Evolutionary conservation across 768 basidiomycete species (phyloP).

Genomic region (Plicaturopsis crispa): DNA sequence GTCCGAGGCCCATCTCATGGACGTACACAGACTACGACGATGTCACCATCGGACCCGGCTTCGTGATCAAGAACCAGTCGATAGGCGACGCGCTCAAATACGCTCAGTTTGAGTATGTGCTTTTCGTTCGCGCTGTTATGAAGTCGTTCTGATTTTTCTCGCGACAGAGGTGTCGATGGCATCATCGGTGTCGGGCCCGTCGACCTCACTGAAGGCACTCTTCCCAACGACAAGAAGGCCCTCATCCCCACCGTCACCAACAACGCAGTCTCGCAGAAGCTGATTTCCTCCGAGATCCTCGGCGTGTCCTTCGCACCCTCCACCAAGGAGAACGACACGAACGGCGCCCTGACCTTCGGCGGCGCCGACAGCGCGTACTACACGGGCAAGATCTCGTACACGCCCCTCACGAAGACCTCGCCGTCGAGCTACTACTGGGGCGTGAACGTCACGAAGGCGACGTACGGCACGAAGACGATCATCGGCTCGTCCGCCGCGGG

Average conservation of each 20-base stretch:
- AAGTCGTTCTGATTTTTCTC: too few species aligned
- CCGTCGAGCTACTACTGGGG: slow-evolving; percentile 21
- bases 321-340: slow-evolving; percentile 9
- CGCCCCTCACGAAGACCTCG: slow-evolving; percentile 17
- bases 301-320: slow-evolving; percentile 17
- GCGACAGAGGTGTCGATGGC: slow-evolving; percentile 49
- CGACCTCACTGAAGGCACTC: slow-evolving; percentile 43
- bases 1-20: background rate
- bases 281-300: slow-evolving; percentile 11
- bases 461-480: slow-evolving; percentile 1
- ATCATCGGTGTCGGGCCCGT: slow-evolving; percentile 62
- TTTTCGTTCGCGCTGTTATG: too few species aligned
- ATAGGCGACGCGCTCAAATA: slow-evolving; percentile 72
- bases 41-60: slow-evolving; percentile 41
- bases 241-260: slow-evolving; percentile 17
- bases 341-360: slow-evolving; percentile 21
- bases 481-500: slow-evolving; percentile 26
- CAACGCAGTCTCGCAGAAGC: slow-evolving; percentile 15
- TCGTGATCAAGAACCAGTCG: slow-evolving; percentile 47
- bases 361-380: slow-evolving; percentile 14
- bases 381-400: slow-evolving; percentile 15
- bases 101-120: slow-evolving; percentile 28
- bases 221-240: slow-evolving; percentile 1
- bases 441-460: slow-evolving; percentile 26
- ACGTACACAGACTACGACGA: slow-evolving; percentile 45